These are phyloP conservation scores for Pestalotiopsis fici DNA, from an alignment of 2,329 filamentous ascomycete species.

Conservation along the genomic window DNA sequence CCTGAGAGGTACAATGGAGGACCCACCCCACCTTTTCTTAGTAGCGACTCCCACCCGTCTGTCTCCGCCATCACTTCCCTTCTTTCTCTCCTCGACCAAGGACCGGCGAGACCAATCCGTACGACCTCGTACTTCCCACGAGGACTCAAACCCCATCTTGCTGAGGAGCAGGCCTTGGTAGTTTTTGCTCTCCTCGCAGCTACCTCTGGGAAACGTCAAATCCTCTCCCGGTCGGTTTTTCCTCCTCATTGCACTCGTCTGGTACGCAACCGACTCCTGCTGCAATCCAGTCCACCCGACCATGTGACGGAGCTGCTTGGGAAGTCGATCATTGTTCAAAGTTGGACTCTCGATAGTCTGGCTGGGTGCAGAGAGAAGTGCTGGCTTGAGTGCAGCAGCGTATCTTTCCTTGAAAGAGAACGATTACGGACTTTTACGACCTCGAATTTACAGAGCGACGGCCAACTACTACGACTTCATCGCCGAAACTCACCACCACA, in stretches of 20 bases:
- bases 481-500: background rate
- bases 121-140: constrained; percentile 27
- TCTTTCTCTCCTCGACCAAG: constrained; percentile 29
- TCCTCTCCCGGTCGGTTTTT: background rate
- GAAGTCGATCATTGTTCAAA: constrained; percentile 30
- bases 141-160: background rate
- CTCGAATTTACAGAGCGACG: background rate
- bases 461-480: constrained; percentile 9
- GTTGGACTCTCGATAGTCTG: constrained; percentile 32
- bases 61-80: constrained; percentile 22
- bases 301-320: constrained; percentile 13
- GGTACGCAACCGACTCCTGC: background rate
- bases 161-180: background rate
- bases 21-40: constrained; percentile 17
- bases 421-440: no score
- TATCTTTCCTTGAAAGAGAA: constrained; percentile 19
- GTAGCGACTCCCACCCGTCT: constrained; percentile 12
- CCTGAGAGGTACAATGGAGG: constrained; percentile 9
- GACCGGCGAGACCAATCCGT: constrained; percentile 22
- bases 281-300: background rate
- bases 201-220: background rate
- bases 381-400: constrained; percentile 16
- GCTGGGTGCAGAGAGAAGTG: constrained; percentile 28
- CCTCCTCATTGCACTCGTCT: background rate
- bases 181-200: background rate